Evolutionary conservation across 352 stramenopile species (phyloP).

Genomic region (Pythium diclinum): DNA sequence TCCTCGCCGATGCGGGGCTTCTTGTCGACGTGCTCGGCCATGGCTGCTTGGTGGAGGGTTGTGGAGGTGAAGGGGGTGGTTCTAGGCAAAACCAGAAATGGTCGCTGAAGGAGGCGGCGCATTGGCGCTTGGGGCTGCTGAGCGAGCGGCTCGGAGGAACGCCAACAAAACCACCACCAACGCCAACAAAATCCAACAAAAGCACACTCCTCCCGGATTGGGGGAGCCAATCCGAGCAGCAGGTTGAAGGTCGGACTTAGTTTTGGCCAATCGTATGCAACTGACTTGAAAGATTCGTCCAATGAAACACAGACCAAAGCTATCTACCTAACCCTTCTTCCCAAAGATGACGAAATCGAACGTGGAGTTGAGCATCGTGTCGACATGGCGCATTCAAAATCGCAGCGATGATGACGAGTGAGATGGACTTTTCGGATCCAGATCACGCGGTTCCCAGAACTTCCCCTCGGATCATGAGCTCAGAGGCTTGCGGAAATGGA

Average conservation of each 20-base stretch:
- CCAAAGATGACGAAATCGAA: conserved; percentile 18
- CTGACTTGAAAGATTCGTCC: conserved; percentile 13
- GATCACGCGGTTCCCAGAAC: background rate
- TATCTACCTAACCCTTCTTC: conserved; percentile 9
- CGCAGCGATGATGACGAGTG: conserved; percentile 6
- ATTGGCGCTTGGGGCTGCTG: background rate
- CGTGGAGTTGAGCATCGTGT: background rate
- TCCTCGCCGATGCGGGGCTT: conserved; percentile 77
- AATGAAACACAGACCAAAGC: conserved; percentile 1
- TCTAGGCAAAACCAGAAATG: conserved; percentile 29
- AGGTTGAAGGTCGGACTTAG: conserved; percentile 9
- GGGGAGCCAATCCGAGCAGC: conserved; percentile 14
- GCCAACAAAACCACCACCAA: conserved; percentile 4
- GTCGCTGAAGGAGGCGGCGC: background rate
- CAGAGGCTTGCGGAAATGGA: background rate
- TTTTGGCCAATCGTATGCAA: background rate
- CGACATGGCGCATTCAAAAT: conserved; percentile 1
- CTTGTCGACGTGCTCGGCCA: conserved; percentile 80
- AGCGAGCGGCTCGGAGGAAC: background rate
- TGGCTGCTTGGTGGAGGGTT: conserved; percentile 23
- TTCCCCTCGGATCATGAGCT: background rate
- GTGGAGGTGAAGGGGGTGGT: conserved; percentile 3
- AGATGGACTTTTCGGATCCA: background rate
- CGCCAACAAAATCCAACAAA: conserved; percentile 10
- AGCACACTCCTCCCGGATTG: background rate